phyloP scores from a whole-genome alignment of 768 basidiomycete species.

The Leccinum boreale region DNA sequence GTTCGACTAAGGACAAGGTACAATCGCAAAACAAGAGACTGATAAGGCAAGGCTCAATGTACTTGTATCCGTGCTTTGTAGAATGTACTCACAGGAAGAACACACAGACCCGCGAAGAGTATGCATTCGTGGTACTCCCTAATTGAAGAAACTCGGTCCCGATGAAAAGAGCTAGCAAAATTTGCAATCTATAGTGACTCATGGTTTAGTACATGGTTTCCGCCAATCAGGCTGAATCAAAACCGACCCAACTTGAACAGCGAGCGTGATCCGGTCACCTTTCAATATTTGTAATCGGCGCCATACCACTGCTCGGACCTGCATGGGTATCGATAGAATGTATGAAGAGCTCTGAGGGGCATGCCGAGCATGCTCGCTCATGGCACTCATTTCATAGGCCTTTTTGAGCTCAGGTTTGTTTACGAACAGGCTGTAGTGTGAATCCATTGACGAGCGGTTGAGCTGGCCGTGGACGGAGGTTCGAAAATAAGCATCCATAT shows the following conservation, averaged over 20 bases:
- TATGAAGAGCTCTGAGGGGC: conserved; percentile 42
- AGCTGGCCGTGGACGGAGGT: conserved; percentile 37
- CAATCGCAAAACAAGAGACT: conserved; percentile 49
- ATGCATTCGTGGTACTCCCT: conserved; percentile 31
- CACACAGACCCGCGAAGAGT: conserved; percentile 63
- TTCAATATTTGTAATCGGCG: conserved; percentile 45
- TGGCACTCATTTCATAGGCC: conserved; percentile 47
- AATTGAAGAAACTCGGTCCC: conserved; percentile 43
- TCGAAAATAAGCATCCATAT: conserved; percentile 52
- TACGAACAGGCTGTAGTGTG: conserved; percentile 43
- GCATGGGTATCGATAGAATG: conserved; percentile 43
- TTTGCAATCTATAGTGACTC: conserved; percentile 33
- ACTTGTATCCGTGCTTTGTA: not conserved
- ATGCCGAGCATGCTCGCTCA: conserved; percentile 48
- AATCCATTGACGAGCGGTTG: conserved; percentile 46
- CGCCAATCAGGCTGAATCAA: not conserved
- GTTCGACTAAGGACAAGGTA: conserved; percentile 51
- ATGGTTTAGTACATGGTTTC: not conserved
- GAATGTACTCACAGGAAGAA: conserved; percentile 61
- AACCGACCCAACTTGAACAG: conserved; percentile 23
- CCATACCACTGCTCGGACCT: conserved; percentile 42
- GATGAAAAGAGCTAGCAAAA: conserved; percentile 19
- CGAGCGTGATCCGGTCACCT: conserved; percentile 37
- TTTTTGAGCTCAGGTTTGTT: conserved; percentile 42
- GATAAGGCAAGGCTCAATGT: conserved; percentile 24